Evolutionary conservation across 2,329 filamentous ascomycete species (phyloP).

Genomic region (Cladosporium phlei): DNA sequence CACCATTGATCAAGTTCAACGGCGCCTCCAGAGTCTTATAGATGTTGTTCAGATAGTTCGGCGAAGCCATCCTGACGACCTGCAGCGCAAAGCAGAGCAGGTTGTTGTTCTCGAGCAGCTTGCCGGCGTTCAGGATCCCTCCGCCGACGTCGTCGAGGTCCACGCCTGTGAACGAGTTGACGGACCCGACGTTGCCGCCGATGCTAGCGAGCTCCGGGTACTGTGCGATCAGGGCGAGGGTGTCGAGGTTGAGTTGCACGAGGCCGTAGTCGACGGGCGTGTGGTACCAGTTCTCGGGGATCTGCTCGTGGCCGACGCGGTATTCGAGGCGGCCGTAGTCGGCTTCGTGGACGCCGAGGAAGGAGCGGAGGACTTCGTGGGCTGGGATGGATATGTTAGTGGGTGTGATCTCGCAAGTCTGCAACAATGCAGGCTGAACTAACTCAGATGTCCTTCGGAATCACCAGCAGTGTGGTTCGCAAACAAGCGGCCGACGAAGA

Average conservation of each 20-base stretch:
- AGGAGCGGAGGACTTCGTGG: conserved; percentile 29
- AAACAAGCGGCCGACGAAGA: conserved; percentile 24
- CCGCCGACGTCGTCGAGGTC: conserved; percentile 26
- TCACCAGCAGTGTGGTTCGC: conserved; percentile 30
- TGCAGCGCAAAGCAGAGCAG: conserved; percentile 34
- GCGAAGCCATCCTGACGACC: conserved; percentile 32
- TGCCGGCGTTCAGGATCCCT: conserved; percentile 20
- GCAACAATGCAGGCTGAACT: conserved; percentile 15
- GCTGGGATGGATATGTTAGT: conserved; percentile 25
- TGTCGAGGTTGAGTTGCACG: conserved; percentile 7
- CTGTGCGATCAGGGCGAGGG: conserved; percentile 2
- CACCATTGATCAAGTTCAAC: conserved; percentile 16
- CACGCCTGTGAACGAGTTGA: conserved; percentile 24
- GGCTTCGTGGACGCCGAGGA: conserved; percentile 28
- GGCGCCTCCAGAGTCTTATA: conserved; percentile 19
- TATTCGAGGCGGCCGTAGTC: conserved; percentile 24
- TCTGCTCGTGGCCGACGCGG: conserved; percentile 16
- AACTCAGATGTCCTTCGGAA: conserved; percentile 27
- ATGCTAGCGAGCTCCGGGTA: conserved; percentile 12
- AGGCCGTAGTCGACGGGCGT: conserved; percentile 11
- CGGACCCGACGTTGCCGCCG: conserved; percentile 22
- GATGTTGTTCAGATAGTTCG: conserved; percentile 31
- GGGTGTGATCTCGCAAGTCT: too few species aligned
- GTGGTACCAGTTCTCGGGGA: conserved; percentile 15
- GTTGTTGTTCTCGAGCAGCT: conserved; percentile 32